Evolutionary conservation across 306 rosid genomes (phyloP), one percentile per base, ranked within the genome.

Genomic region (Sechiopsis laciniata): DNA sequence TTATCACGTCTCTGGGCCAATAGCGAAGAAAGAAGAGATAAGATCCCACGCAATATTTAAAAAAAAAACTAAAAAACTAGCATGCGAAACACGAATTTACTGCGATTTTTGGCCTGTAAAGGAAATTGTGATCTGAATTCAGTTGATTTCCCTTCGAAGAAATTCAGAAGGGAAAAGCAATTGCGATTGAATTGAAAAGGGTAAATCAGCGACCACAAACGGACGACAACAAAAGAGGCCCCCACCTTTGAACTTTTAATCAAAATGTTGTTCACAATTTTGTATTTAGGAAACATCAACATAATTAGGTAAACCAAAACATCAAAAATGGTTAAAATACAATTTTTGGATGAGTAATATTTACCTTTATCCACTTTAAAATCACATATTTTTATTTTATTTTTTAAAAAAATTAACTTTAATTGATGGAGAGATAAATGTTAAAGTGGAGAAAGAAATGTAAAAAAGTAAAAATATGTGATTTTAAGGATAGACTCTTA

Each of bases 151-250:
- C 55, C 55, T 66, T 48, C 7, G 7, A 20, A 45, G 10, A 66
- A 65, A 35, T 60, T 62, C 0, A 0, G 2, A 66, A 45, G 0
- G 55, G 19, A 6, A 7, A 35, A 32, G 1, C 7, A 32, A 15
- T 62, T 32, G 21, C 9, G 59, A n/a, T 0, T 17, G 24, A 8
- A 52, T 53, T 16, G 20, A 21, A 45, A 8, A 63, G 50, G 2
- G 70, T 51, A 37, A 64, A 64, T 64, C 71, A 8, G 71, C 51
- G 3, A 17, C 26, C 71, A 64, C 71, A 64, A n/a, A 24, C 26
- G 70, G 6, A 16, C 1, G 4, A 16, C 1, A 35, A 29, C 12
- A 32, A 35, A 62, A 7, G 7, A 61, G 21, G 21, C 48, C 48
- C 48, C 68, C 3, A 3, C 26, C 22, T 5, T 15, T 8, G 14